Conservation (phyloP, 176 grass and related monocot species). For the Dactylis glomerata region DNA sequence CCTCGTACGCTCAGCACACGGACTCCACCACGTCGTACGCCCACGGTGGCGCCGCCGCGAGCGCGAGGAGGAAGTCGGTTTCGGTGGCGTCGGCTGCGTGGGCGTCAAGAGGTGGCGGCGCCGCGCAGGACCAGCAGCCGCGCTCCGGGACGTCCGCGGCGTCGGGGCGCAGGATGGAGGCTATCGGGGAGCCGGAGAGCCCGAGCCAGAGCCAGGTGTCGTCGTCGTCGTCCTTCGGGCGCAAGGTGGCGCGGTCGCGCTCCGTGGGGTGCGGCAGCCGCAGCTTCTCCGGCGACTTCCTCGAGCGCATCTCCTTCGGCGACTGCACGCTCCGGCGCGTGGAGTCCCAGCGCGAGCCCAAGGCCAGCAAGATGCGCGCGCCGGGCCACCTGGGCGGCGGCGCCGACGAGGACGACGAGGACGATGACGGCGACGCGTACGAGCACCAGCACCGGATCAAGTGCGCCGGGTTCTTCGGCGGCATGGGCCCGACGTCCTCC, state of each 20-base stretch:
- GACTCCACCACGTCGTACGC: not conserved
- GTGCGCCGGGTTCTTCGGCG: constrained; percentile 78
- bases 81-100: constrained; percentile 42
- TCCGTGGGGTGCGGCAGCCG: constrained; percentile 92
- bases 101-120: constrained; percentile 1
- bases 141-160: constrained; percentile 4
- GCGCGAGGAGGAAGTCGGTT: constrained; percentile 47
- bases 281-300: constrained; percentile 89
- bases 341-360: constrained; percentile 85
- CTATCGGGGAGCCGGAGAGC: constrained; percentile 58
- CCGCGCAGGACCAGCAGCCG: constrained; percentile 30
- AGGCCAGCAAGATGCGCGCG: constrained; percentile 36
- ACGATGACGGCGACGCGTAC: constrained; percentile 18
- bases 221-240: constrained; percentile 67
- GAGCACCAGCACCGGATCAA: constrained; percentile 55
- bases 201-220: constrained; percentile 59
- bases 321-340: constrained; percentile 89
- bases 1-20: constrained; percentile 35
- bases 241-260: constrained; percentile 86
- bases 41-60: not conserved
- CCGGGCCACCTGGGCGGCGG: constrained; percentile 24
- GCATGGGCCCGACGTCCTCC: constrained; percentile 45
- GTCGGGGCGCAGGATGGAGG: constrained; percentile 33
- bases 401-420: constrained; percentile 4
- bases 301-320: constrained; percentile 89